Percentiles rank a stretch among this genome's conserved stretches.
These are phyloP conservation scores for Xerocomellus amylosporus DNA, from an alignment of 768 basidiomycete genomes.

Conservation along the genomic window DNA sequence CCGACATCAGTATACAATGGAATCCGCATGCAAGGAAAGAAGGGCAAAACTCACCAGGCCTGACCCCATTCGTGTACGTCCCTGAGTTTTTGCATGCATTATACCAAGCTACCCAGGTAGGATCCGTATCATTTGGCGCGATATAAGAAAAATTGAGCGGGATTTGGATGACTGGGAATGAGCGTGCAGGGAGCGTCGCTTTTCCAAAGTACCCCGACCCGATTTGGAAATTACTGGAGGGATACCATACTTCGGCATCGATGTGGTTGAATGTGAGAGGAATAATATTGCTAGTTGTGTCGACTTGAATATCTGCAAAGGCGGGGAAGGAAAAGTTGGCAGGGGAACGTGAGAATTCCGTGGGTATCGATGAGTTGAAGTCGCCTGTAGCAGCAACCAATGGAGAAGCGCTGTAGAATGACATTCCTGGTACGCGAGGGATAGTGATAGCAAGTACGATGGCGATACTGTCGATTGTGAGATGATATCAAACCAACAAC, in stretches of 20 bases:
- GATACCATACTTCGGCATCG: conserved; percentile 66
- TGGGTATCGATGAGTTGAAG: conserved; percentile 56
- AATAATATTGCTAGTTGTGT: conserved; percentile 72
- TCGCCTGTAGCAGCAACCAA: conserved; percentile 55
- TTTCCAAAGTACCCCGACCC: conserved; percentile 62
- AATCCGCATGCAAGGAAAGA: neutral
- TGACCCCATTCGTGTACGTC: conserved; percentile 46
- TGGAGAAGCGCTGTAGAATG: conserved; percentile 57
- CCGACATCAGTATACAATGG: conserved; percentile 4
- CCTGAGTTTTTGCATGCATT: conserved; percentile 66
- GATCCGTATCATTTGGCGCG: conserved; percentile 75
- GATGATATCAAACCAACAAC: neutral
- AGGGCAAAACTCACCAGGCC: conserved; percentile 51
- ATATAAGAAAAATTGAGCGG: conserved; percentile 85
- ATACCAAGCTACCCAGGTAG: conserved; percentile 82
- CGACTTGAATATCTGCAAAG: conserved; percentile 67
- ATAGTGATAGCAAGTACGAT: conserved; percentile 75
- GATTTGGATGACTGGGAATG: conserved; percentile 60
- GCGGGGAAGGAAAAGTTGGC: conserved; percentile 92
- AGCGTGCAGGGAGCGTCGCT: conserved; percentile 62
- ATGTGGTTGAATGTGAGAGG: conserved; percentile 73
- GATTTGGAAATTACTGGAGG: conserved; percentile 60
- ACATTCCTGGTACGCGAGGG: conserved; percentile 76
- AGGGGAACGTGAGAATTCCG: conserved; percentile 68
- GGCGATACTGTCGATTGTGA: conserved; percentile 48